Percentiles rank a stretch among this genome's conserved stretches.
Evolutionary conservation across 2,329 filamentous ascomycete genomes (phyloP).

Genomic region (Claviceps sp.): DNA sequence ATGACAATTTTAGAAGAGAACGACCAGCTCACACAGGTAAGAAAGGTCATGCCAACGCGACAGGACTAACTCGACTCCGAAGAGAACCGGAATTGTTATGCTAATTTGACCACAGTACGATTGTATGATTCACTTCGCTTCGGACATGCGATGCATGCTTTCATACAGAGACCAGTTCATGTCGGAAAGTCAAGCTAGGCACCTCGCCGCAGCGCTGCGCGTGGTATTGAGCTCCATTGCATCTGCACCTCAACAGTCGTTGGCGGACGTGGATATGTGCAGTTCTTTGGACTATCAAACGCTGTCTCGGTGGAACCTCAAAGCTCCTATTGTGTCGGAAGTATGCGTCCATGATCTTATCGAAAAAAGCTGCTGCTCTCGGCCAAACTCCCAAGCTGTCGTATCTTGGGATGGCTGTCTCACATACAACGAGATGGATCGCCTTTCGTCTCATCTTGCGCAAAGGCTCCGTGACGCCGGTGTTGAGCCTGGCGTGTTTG

Average conservation of each 20-base stretch:
- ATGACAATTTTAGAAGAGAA: too few species aligned
- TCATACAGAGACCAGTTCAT: not conserved
- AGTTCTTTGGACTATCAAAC: not conserved
- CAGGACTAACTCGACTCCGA: too few species aligned
- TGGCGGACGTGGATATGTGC: not conserved
- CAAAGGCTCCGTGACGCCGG: not conserved
- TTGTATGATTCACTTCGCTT: not conserved
- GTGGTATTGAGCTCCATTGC: not conserved
- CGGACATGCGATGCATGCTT: not conserved
- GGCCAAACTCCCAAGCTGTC: conserved; percentile 1
- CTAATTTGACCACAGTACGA: not conserved
- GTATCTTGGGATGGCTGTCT: conserved; percentile 4
- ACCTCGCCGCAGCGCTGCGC: not conserved
- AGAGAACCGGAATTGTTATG: too few species aligned
- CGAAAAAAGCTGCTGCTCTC: not conserved
- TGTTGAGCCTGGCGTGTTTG: conserved; percentile 1
- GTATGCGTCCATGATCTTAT: not conserved
- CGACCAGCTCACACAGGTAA: too few species aligned
- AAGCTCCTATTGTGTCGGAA: not conserved
- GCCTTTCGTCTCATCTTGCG: conserved; percentile 1
- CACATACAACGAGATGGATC: conserved; percentile 3
- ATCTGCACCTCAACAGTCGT: not conserved
- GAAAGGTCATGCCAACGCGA: too few species aligned
- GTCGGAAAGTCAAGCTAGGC: not conserved
- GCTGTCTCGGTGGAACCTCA: not conserved